Percentiles rank a stretch among this genome's conserved stretches.
Conservation (phyloP, 2,329 filamentous ascomycete species). For the Pseudogymnoascus sp. region DNA sequence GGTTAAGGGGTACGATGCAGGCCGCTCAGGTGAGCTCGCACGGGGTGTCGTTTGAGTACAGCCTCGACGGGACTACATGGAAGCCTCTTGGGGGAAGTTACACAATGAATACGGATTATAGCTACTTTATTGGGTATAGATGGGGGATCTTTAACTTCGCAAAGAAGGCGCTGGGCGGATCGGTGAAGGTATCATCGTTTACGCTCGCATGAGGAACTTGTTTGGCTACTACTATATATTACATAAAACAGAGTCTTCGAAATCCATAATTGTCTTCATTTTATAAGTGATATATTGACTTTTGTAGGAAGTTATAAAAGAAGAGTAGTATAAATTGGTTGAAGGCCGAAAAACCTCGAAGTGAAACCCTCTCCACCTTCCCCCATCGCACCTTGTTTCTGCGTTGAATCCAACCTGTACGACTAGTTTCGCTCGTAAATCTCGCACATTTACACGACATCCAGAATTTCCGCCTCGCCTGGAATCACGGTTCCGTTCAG, state of each 20-base stretch:
- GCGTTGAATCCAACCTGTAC: neutral
- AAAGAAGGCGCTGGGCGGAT: too few relatives aligned
- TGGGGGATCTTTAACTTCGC: too few relatives aligned
- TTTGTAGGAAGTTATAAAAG: neutral
- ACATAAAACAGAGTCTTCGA: neutral
- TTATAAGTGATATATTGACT: neutral
- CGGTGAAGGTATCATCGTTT: too few relatives aligned
- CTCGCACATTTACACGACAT: neutral
- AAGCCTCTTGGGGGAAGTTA: too few relatives aligned
- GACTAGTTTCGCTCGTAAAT: neutral
- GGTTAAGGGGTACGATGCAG: too few relatives aligned
- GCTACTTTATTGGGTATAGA: too few relatives aligned
- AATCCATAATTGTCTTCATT: neutral
- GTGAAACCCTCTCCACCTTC: neutral
- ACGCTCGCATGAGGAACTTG: too few relatives aligned
- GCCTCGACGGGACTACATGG: too few relatives aligned
- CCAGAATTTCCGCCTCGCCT: conserved; percentile 38
- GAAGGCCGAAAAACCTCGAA: neutral
- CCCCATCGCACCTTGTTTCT: neutral
- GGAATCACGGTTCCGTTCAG: conserved; percentile 49
- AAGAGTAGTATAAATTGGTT: neutral
- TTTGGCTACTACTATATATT: too few relatives aligned
- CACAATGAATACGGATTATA: too few relatives aligned
- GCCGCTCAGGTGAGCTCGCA: too few relatives aligned
- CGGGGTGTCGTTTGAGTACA: too few relatives aligned